Conservation (phyloP, 2,329 filamentous ascomycete genomes). For the Nothophaeocryptopus gaeumannii region DNA sequence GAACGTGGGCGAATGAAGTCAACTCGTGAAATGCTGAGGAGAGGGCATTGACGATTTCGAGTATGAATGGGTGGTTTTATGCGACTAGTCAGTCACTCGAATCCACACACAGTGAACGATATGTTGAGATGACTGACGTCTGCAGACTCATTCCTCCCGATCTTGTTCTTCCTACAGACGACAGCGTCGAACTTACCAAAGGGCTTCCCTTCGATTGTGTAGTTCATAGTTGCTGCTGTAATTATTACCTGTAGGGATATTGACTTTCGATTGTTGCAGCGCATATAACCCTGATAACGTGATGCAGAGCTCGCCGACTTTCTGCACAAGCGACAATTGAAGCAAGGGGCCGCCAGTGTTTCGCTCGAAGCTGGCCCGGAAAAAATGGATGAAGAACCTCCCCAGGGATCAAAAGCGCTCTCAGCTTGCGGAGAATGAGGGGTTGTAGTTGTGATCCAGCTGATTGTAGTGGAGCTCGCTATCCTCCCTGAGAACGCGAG, state of each 20-base stretch:
- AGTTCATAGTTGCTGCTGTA: constrained; percentile 5
- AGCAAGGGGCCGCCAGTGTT: background rate
- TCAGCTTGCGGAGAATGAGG: too few species aligned
- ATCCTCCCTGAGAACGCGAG: too few species aligned
- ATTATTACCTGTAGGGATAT: constrained; percentile 2
- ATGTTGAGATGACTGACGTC: background rate
- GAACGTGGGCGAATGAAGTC: constrained; percentile 14
- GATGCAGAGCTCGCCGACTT: constrained; percentile 4
- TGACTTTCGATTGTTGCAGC: background rate
- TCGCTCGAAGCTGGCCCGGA: too few species aligned
- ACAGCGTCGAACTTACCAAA: constrained; percentile 7
- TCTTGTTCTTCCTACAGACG: constrained; percentile 14
- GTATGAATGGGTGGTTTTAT: constrained; percentile 15
- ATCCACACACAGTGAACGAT: background rate
- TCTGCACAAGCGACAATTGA: constrained; percentile 9
- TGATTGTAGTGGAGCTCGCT: too few species aligned
- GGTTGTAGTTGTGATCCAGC: too few species aligned
- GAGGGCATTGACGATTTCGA: constrained; percentile 10
- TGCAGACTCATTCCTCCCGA: constrained; percentile 9
- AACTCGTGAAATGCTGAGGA: constrained; percentile 12
- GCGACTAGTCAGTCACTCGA: constrained; percentile 4
- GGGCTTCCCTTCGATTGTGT: constrained; percentile 11
- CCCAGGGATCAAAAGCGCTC: too few species aligned
- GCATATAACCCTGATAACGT: background rate
- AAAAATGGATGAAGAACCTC: too few species aligned